Conservation (phyloP, 2,329 filamentous ascomycete species). For the Penicillium griseofulvum region DNA sequence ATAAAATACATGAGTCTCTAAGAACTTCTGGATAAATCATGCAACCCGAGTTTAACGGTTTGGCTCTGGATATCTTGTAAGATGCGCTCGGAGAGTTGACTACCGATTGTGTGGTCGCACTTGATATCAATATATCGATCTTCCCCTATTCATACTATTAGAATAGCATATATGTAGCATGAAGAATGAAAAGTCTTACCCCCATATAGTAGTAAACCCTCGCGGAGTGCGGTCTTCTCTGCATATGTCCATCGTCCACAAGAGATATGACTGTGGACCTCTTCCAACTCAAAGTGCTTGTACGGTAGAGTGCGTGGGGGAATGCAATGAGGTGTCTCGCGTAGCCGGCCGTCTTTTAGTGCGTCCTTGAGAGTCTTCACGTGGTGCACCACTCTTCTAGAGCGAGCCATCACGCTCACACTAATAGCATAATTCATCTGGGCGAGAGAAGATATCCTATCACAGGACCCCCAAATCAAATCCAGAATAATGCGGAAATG, state of each 20-base stretch:
- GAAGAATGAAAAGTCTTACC: neutral
- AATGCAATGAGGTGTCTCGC: neutral
- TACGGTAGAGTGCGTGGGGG: neutral
- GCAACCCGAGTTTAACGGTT: neutral
- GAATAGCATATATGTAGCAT: neutral
- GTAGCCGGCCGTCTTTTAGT: constrained; percentile 1
- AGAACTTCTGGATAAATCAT: neutral
- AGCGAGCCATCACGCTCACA: neutral
- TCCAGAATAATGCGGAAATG: constrained; percentile 10
- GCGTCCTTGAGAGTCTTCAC: constrained; percentile 6
- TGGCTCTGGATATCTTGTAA: neutral
- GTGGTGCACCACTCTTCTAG: neutral
- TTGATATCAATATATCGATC: constrained; percentile 3
- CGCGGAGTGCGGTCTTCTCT: neutral
- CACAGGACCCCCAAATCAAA: constrained; percentile 9
- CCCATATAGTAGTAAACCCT: neutral
- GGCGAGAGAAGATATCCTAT: constrained; percentile 1
- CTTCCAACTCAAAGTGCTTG: neutral
- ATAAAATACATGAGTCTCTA: neutral
- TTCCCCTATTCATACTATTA: neutral
- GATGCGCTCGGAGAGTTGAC: neutral
- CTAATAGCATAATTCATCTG: neutral
- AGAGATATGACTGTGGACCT: neutral
- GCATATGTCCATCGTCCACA: neutral
- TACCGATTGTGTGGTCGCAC: neutral